A percentile compares a stretch with the other conserved stretches of the same genome.
phyloP scores from a whole-genome alignment of 108 stramenopile species.

The Pseudonitzschia multiseries region DNA sequence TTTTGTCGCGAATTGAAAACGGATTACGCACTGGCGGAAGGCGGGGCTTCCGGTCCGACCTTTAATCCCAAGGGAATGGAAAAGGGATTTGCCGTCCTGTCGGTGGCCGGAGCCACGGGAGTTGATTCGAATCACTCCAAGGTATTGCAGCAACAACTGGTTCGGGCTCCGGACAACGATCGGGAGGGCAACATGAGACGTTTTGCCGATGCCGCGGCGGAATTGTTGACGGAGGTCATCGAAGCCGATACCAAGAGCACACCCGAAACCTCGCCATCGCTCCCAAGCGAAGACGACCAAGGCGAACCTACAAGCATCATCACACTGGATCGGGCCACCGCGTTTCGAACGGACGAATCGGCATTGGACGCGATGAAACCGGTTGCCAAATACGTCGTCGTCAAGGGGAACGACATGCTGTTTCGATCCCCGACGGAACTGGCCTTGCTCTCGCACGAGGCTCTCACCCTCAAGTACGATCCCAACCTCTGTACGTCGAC shows the following conservation, averaged over 20 bases:
- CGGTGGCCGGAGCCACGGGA: conserved; percentile 52
- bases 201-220: conserved; percentile 79
- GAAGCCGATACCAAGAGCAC: not conserved
- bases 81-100: conserved; percentile 69
- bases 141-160: conserved; percentile 55
- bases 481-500: conserved; percentile 7
- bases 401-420: conserved; percentile 10
- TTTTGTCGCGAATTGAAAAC: conserved; percentile 52
- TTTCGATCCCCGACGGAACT: not conserved
- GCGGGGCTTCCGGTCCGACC: conserved; percentile 81
- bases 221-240: conserved; percentile 46
- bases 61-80: conserved; percentile 68
- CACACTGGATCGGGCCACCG: conserved; percentile 58
- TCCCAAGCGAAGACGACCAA: not conserved
- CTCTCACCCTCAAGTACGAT: conserved; percentile 7
- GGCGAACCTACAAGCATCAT: not conserved
- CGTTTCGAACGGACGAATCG: conserved; percentile 46
- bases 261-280: not conserved
- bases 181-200: conserved; percentile 75
- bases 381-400: conserved; percentile 58
- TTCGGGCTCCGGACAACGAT: conserved; percentile 54
- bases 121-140: conserved; percentile 21
- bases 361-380: conserved; percentile 44
- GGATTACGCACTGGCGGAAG: conserved; percentile 75
- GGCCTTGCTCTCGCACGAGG: conserved; percentile 19